Evolutionary conservation across 78 protist genomes (phyloP), one percentile per base, ranked within the genome.

Genomic region (Dictyostelium intermedium): DNA sequence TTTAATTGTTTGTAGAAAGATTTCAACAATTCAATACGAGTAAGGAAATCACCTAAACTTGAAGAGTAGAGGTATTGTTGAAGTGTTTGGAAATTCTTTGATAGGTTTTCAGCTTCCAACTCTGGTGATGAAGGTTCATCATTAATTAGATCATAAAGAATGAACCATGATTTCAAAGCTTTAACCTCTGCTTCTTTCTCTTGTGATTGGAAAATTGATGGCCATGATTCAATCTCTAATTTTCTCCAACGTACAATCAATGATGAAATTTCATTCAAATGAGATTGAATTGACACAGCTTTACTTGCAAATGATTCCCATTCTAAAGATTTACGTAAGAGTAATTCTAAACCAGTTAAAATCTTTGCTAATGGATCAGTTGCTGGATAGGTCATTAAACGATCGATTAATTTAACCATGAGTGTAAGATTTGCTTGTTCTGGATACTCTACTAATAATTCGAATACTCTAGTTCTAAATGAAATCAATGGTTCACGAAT

Each of bases 151-250:
- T 72, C 81, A 92, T 95, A 91, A 35, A 92, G 73, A 41, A 56
- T 61, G 23, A 91, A 35, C 95, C 97, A 95, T n/a, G 45, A 34
- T 63, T 77, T 77, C 35, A 91, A 66, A 23, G 97, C 81, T 45
- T 86, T 89, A 0, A 50, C 41, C 23, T 91, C 93, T 35, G 70
- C 70, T 77, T 91, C 84, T 13, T 84, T 69, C 66, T 76, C 96
- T 37, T 86, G 92, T 27, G 43, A 61, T n/a, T 32, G 56, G 76
- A 97, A 94, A 35, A 97, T 84, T 25, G 60, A n/a, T 18, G 97
- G 95, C 98, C 98, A 97, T n/a, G 87, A 47, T n/a, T 85, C 82
- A 76, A 96, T 43, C 87, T 97, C 98, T 41, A 95, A 53, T 61
- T 69, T 74, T 60, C 98, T 81, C 98, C 98, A 97, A 39, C 98